Evolutionary conservation across 768 basidiomycete genomes (phyloP).

Genomic region (Kwoniella newhampshirensis): DNA sequence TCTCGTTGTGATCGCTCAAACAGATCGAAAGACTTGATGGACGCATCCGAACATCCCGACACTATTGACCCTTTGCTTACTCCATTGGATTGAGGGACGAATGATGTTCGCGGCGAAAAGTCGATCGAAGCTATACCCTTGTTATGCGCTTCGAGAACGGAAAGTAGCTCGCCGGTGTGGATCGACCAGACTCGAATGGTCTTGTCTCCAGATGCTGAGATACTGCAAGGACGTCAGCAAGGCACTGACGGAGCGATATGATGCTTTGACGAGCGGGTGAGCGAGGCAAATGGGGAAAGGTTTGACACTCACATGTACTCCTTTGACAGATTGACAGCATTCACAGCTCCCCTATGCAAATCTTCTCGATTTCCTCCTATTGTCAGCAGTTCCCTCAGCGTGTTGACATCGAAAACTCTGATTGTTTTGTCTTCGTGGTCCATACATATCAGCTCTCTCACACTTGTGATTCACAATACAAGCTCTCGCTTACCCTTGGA

Average conservation of each 20-base stretch:
- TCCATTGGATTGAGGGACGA: neutral
- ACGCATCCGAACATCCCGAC: conserved; percentile 42
- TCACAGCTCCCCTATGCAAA: conserved; percentile 38
- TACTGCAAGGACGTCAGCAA: conserved; percentile 18
- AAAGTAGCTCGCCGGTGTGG: conserved; percentile 36
- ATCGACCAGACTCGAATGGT: conserved; percentile 45
- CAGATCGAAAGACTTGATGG: conserved; percentile 37
- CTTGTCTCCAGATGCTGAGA: conserved; percentile 50
- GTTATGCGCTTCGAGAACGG: conserved; percentile 33
- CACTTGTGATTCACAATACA: neutral
- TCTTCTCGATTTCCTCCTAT: conserved; percentile 26
- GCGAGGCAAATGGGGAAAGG: no score
- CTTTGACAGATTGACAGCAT: conserved; percentile 43
- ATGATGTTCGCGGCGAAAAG: conserved; percentile 19
- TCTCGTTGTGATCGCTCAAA: conserved; percentile 16
- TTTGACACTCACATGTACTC: conserved; percentile 48
- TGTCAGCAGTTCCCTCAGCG: conserved; percentile 35
- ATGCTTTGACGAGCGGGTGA: neutral
- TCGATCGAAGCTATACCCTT: conserved; percentile 50
- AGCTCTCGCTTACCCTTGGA: conserved; percentile 46
- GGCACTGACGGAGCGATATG: neutral
- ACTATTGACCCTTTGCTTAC: conserved; percentile 40
- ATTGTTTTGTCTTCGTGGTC: conserved; percentile 44
- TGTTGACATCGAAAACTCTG: conserved; percentile 41
- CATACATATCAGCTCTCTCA: neutral